Evolutionary conservation across 345 rosid species (phyloP).

Genomic region (Arabis hirsuta): DNA sequence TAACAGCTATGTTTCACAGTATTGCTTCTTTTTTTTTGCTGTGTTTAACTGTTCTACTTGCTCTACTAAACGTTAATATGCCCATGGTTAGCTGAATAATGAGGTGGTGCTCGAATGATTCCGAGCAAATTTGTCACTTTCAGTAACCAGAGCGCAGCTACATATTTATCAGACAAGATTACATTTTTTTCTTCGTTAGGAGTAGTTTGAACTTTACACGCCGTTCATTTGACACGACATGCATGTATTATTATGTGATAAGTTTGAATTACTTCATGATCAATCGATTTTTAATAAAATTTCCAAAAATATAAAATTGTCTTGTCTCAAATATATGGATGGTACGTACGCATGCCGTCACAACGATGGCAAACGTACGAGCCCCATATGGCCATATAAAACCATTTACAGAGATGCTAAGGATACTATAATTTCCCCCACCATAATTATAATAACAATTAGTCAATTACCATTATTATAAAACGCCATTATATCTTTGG

Average conservation of each 20-base stretch:
- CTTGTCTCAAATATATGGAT: constrained; percentile 15
- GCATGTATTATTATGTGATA: constrained; percentile 38
- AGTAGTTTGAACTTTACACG: constrained; percentile 34
- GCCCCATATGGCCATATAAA: constrained; percentile 16
- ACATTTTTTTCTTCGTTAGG: constrained; percentile 29
- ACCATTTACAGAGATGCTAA: constrained; percentile 20
- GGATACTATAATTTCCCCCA: constrained; percentile 24
- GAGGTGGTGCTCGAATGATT: not conserved
- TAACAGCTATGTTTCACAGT: no score
- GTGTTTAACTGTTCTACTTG: not conserved
- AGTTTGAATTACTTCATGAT: constrained; percentile 31
- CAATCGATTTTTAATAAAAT: constrained; percentile 23
- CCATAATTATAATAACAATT: constrained; percentile 8
- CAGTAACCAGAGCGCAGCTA: constrained; percentile 25
- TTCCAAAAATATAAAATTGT: constrained; percentile 14
- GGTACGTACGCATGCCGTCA: constrained; percentile 43
- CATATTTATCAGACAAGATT: constrained; percentile 15
- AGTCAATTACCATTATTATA: not conserved
- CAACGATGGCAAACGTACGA: constrained; percentile 35
- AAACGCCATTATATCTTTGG: constrained; percentile 4
- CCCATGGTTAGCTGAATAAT: no score
- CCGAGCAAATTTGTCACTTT: constrained; percentile 15
- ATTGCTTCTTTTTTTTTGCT: no score
- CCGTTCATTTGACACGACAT: constrained; percentile 41
- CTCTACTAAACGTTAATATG: not conserved